Evolutionary conservation across 2,329 filamentous ascomycete species (phyloP), one percentile per base, ranked within the genome.

Genomic region (Sarocladium kiliense): DNA sequence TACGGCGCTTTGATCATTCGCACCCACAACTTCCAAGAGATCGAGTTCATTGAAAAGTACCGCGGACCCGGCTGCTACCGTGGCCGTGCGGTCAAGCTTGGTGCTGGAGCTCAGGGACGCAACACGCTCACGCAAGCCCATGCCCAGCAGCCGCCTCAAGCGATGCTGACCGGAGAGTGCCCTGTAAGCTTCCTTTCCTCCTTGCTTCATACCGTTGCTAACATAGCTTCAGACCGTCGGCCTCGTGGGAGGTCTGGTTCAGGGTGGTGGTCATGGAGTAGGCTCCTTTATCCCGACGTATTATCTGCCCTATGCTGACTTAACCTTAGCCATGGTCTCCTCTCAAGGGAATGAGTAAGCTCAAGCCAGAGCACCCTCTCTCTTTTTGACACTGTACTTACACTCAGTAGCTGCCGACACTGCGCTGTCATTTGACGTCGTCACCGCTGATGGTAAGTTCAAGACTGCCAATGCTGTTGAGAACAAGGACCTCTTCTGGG

Each of bases 211-310:
- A 12, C 6, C 6, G 6, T 76, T 19, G 82, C 81, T 4, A 77
- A 79, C n/a, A 80, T 79, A 53, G 56, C 74, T 59, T 67, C 74
- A 51, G 1, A 78, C 76, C 0, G 82, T 86, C 3, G 82, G 82
- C 1, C 60, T 82, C 6, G 77, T 79, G 0, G 84, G 84, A 16
- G 84, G 84, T 1, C 87, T 80, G 59, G 76, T 71, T 2, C 80
- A 84, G 63, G 82, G 82, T 3, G 84, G 81, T 16, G 84, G 85
- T 0, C 81, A 85, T 60, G 74, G 71, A 0, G 44, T 47, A 30
- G 7, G 44, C 27, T 16, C 6, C 7, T 6, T 47, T 11, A 21
- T 18, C 3, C 6, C 3, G 21, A 10, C 9, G 25, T 47, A n/a
- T 23, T 27, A 10, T 18, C 9, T 12, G 21, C n/a, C 19, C n/a